A percentile compares a stretch with the other conserved stretches of the same genome.
These are phyloP conservation scores for Vitis labrusca DNA, from an alignment of 164 flowering plant genomes.

Conservation along the genomic window DNA sequence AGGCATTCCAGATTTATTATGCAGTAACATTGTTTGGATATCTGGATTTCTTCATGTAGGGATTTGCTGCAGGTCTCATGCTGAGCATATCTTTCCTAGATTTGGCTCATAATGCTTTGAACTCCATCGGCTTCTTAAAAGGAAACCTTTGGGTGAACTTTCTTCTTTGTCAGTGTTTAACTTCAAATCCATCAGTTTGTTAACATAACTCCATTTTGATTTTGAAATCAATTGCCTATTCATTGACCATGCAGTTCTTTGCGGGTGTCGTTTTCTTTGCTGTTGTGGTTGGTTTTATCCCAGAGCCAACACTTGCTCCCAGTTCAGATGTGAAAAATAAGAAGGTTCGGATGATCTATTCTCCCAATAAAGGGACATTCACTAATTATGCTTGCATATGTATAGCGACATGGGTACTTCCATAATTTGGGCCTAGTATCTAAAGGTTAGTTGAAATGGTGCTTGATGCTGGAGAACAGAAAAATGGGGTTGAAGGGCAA, in stretches of 20 bases:
- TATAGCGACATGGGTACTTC: neutral
- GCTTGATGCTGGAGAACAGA: slow-evolving; percentile 36
- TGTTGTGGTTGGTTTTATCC: slow-evolving; percentile 67
- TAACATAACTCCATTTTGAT: neutral
- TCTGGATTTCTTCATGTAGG: slow-evolving; percentile 40
- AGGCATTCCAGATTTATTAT: neutral
- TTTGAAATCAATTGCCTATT: slow-evolving; percentile 6
- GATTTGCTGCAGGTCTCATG: slow-evolving; percentile 98
- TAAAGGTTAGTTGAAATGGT: slow-evolving; percentile 7
- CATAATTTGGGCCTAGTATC: neutral
- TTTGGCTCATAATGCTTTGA: slow-evolving; percentile 94
- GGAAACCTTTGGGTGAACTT: slow-evolving; percentile 86
- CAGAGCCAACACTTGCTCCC: slow-evolving; percentile 78
- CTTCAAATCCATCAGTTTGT: neutral
- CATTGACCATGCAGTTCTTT: slow-evolving; percentile 62
- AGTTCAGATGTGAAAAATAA: slow-evolving; percentile 45
- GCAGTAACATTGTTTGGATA: neutral
- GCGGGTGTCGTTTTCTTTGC: slow-evolving; percentile 93
- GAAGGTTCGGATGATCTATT: slow-evolving; percentile 43
- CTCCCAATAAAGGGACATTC: neutral
- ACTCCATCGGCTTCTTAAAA: slow-evolving; percentile 89
- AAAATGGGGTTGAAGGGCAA: slow-evolving; percentile 56
- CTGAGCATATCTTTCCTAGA: slow-evolving; percentile 95
- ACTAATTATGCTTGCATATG: neutral
- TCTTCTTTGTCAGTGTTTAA: neutral